Conservation (phyloP, 257 asterid genomes). For the Solanum infundibuliforme region DNA sequence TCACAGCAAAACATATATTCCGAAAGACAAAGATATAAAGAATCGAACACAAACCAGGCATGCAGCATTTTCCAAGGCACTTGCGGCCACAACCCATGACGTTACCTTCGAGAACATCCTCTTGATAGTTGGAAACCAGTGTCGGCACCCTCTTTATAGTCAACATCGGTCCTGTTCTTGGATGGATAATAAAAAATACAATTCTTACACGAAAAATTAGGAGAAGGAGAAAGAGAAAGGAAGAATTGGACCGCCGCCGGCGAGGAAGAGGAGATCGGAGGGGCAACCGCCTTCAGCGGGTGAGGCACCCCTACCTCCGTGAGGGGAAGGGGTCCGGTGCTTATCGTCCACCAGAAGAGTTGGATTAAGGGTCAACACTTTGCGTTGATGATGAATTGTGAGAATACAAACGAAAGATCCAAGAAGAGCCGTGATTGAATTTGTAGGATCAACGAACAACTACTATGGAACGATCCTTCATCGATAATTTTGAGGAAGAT, state of each 20-base stretch:
- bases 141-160: constrained; percentile 68
- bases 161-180: constrained; percentile 26
- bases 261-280: constrained; percentile 62
- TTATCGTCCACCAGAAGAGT: constrained; percentile 34
- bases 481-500: background rate
- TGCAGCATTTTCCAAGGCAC: constrained; percentile 63
- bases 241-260: constrained; percentile 37
- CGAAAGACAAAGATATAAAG: background rate
- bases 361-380: constrained; percentile 1
- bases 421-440: constrained; percentile 36
- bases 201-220: background rate
- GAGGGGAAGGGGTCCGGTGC: constrained; percentile 54
- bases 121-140: constrained; percentile 58
- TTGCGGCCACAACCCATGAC: constrained; percentile 39
- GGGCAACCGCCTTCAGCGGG: constrained; percentile 85
- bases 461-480: background rate
- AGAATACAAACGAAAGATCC: constrained; percentile 10
- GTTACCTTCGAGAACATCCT: constrained; percentile 27
- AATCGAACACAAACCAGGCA: constrained; percentile 37
- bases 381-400: constrained; percentile 14
- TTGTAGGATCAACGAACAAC: background rate
- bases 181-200: background rate
- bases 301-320: constrained; percentile 78
- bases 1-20: background rate
- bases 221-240: background rate